A percentile compares a stretch with the other conserved stretches of the same genome.
Evolutionary conservation across 495 filamentous ascomycete species (phyloP).

Genomic region (Hypoxylon fuscum): DNA sequence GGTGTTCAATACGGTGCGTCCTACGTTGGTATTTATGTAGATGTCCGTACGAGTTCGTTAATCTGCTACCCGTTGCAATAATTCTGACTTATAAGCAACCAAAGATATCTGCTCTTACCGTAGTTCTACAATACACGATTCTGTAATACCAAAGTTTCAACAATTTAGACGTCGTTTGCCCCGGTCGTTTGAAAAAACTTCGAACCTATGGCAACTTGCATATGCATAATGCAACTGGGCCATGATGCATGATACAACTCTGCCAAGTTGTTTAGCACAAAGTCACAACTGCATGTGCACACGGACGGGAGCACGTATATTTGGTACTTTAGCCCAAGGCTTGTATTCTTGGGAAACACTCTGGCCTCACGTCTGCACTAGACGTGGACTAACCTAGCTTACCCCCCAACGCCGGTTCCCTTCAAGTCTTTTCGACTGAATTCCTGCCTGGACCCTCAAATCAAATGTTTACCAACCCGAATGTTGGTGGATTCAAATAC

Average conservation of each 20-base stretch:
- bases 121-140: too few relatives aligned
- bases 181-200: slow-evolving; percentile 1
- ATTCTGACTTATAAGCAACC: too few relatives aligned
- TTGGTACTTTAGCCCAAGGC: slow-evolving; percentile 33
- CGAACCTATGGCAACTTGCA: slow-evolving; percentile 25
- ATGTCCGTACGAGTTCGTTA: too few relatives aligned
- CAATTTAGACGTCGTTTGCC: neutral
- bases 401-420: slow-evolving; percentile 31
- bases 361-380: slow-evolving; percentile 6
- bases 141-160: too few relatives aligned
- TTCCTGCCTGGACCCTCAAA: slow-evolving; percentile 9
- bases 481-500: slow-evolving; percentile 6
- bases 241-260: slow-evolving; percentile 20
- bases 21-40: too few relatives aligned
- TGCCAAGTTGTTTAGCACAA: slow-evolving; percentile 29
- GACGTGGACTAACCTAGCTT: slow-evolving; percentile 19
- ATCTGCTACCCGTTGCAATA: too few relatives aligned
- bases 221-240: slow-evolving; percentile 33
- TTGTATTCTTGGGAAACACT: slow-evolving; percentile 28
- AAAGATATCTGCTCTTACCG: too few relatives aligned
- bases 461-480: slow-evolving; percentile 15
- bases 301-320: slow-evolving; percentile 33
- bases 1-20: too few relatives aligned
- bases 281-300: slow-evolving; percentile 10
- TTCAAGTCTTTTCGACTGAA: slow-evolving; percentile 16